Evolutionary conservation across 257 asterid genomes (phyloP).

Genomic region (Penstemon newberryi): DNA sequence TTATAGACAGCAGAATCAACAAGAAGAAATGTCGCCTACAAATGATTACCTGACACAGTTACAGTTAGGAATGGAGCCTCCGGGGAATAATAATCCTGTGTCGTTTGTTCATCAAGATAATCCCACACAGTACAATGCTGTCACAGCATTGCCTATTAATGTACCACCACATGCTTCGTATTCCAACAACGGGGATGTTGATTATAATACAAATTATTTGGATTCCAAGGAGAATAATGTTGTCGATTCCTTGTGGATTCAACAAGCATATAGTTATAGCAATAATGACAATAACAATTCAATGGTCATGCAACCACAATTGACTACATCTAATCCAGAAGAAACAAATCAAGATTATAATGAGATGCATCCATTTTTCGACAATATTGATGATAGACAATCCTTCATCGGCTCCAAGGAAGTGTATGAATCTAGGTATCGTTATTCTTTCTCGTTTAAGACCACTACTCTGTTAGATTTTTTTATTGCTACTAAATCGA

Average conservation of each 20-base stretch:
- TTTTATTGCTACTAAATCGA: too few species aligned
- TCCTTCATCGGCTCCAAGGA: conserved; percentile 67
- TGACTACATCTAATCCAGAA: conserved; percentile 45
- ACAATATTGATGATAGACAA: conserved; percentile 67
- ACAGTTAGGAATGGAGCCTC: conserved; percentile 52
- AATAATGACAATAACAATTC: conserved; percentile 38
- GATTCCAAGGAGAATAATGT: conserved; percentile 53
- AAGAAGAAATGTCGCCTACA: conserved; percentile 40
- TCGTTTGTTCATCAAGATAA: conserved; percentile 41
- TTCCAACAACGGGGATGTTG: conserved; percentile 34
- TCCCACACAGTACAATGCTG: conserved; percentile 33
- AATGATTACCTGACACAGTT: conserved; percentile 56
- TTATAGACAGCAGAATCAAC: conserved; percentile 52
- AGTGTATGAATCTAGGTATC: conserved; percentile 67
- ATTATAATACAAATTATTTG: conserved; percentile 31
- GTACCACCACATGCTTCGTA: conserved; percentile 27
- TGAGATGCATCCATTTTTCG: conserved; percentile 67
- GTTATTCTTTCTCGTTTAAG: background rate
- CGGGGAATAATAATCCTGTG: conserved; percentile 26
- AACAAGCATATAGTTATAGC: conserved; percentile 41
- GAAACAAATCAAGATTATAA: conserved; percentile 51
- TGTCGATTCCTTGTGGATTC: conserved; percentile 48
- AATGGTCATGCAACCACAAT: conserved; percentile 43
- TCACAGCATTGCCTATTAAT: conserved; percentile 31
- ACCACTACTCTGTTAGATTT: background rate